Conservation (phyloP, 257 asterid genomes). For the Salvia splendens region DNA sequence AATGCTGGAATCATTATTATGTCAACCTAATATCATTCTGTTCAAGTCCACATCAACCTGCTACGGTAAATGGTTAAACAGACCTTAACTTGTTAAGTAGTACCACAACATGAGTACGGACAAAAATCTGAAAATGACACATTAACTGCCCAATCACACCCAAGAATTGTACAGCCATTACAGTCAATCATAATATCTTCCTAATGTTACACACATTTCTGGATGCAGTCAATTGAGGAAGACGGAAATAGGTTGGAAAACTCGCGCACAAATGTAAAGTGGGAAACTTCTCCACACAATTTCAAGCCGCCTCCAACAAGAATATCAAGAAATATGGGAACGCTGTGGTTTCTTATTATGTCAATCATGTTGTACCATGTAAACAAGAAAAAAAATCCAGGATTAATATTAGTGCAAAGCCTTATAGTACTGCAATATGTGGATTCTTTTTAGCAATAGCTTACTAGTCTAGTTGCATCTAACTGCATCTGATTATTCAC, state of each 20-base stretch:
- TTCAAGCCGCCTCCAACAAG: too few species aligned
- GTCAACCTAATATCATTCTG: background rate
- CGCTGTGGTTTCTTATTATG: background rate
- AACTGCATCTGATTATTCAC: background rate
- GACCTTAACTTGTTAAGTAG: background rate
- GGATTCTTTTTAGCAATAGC: conserved; percentile 6
- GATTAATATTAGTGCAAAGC: background rate
- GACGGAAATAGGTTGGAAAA: too few species aligned
- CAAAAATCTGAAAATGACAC: background rate
- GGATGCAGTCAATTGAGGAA: too few species aligned
- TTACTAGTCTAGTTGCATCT: conserved; percentile 8
- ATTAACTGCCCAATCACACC: too few species aligned
- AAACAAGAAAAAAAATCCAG: background rate
- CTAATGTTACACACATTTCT: too few species aligned
- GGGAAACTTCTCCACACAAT: too few species aligned
- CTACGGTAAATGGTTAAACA: background rate
- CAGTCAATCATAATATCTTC: background rate
- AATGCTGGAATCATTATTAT: background rate
- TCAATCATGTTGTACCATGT: background rate
- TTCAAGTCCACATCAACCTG: background rate
- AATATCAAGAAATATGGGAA: too few species aligned
- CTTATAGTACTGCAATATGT: background rate
- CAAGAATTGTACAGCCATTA: too few species aligned
- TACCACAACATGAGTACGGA: background rate
- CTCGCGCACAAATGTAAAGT: too few species aligned